Evolutionary conservation across 768 basidiomycete genomes (phyloP).

Genomic region (Neoboletus magnificus): DNA sequence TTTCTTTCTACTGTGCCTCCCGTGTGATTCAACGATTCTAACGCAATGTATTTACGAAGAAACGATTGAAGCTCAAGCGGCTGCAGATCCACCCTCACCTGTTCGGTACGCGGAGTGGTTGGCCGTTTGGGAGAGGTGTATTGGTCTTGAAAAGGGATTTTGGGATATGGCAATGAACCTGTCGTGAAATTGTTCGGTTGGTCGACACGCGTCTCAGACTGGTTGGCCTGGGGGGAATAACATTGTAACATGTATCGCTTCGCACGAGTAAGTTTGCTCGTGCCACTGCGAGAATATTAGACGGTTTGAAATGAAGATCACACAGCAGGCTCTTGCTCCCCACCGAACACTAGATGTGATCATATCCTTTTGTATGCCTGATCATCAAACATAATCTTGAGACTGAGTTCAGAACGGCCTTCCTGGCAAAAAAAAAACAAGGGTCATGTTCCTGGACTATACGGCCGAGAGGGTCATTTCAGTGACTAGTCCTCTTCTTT

Average conservation of each 20-base stretch:
- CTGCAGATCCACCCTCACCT: slow-evolving; percentile 59
- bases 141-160: slow-evolving; percentile 75
- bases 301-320: background rate
- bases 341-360: background rate
- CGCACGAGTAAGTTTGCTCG: background rate
- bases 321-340: background rate
- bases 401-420: background rate
- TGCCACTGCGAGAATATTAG: background rate
- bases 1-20: background rate
- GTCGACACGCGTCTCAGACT: background rate
- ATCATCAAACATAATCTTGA: background rate
- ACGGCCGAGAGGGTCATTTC: background rate
- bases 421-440: background rate
- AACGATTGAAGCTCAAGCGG: slow-evolving; percentile 66
- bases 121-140: slow-evolving; percentile 71
- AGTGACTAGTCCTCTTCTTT: background rate
- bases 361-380: background rate
- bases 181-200: background rate
- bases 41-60: slow-evolving; percentile 39
- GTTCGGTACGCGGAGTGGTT: slow-evolving; percentile 61
- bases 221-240: background rate
- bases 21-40: background rate
- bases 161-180: slow-evolving; percentile 70
- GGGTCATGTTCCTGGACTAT: background rate
- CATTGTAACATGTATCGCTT: background rate